These are phyloP conservation scores for Starmerella davenportii DNA, from an alignment of 805 yeast species.

Conservation along the genomic window DNA sequence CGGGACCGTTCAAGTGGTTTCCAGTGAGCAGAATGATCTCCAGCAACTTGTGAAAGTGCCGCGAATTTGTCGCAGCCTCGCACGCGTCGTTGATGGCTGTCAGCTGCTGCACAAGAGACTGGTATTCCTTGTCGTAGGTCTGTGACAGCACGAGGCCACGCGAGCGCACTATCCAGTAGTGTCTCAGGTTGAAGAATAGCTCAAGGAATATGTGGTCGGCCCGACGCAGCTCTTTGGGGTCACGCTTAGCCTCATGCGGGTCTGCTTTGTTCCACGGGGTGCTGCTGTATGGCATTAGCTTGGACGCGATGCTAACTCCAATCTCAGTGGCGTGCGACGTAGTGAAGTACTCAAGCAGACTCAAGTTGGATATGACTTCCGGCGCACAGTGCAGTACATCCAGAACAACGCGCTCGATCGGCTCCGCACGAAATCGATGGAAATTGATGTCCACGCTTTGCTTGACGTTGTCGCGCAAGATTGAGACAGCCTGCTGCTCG, in stretches of 20 bases:
- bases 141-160: conserved; percentile 58
- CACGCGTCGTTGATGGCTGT: conserved; percentile 58
- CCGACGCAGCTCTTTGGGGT: conserved; percentile 60
- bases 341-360: conserved; percentile 69
- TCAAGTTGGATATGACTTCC: conserved; percentile 48
- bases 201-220: conserved; percentile 75
- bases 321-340: conserved; percentile 61
- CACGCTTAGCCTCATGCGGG: conserved; percentile 39
- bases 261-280: conserved; percentile 37
- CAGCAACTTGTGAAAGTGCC: conserved; percentile 50
- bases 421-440: conserved; percentile 47
- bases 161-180: conserved; percentile 85
- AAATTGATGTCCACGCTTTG: conserved; percentile 91
- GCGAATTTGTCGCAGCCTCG: conserved; percentile 44
- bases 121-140: conserved; percentile 61
- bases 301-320: conserved; percentile 49
- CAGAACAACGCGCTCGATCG: conserved; percentile 49
- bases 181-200: conserved; percentile 62
- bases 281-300: conserved; percentile 55
- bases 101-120: conserved; percentile 48
- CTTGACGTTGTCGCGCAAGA: conserved; percentile 65
- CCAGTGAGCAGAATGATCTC: conserved; percentile 82
- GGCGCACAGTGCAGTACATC: conserved; percentile 60
- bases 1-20: conserved; percentile 86
- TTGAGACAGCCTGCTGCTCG: conserved; percentile 39